Conservation (phyloP, 2,329 filamentous ascomycete genomes). For the Cladosporium sp. region DNA sequence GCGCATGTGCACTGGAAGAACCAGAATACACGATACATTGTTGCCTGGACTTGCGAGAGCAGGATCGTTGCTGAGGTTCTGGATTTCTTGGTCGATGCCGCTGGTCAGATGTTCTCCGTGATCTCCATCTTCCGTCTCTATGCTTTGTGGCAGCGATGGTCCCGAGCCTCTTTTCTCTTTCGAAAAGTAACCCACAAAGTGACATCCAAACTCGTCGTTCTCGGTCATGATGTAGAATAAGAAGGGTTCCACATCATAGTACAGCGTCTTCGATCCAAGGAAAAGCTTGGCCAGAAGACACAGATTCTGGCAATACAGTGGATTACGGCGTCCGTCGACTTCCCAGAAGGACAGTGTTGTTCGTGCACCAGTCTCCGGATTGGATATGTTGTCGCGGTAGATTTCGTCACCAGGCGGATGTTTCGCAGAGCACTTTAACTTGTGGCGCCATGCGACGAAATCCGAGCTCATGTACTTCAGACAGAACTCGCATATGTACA, state of each 20-base stretch:
- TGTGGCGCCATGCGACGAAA: slow-evolving; percentile 96
- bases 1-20: slow-evolving; percentile 90
- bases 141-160: slow-evolving; percentile 65
- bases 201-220: slow-evolving; percentile 84
- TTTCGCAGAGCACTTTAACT: slow-evolving; percentile 89
- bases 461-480: slow-evolving; percentile 99
- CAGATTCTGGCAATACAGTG: slow-evolving; percentile 97
- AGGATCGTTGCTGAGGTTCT: slow-evolving; percentile 20
- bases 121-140: slow-evolving; percentile 25
- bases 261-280: slow-evolving; percentile 95
- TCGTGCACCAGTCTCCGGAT: slow-evolving; percentile 30
- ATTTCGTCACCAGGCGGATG: slow-evolving; percentile 97
- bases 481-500: slow-evolving; percentile 99
- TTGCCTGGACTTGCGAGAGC: slow-evolving; percentile 50
- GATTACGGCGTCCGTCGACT: slow-evolving; percentile 93
- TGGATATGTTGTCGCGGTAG: slow-evolving; percentile 79
- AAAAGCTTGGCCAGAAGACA: slow-evolving; percentile 95
- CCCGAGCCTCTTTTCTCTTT: slow-evolving; percentile 75
- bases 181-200: slow-evolving; percentile 98
- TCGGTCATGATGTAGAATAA: slow-evolving; percentile 97
- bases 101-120: slow-evolving; percentile 16
- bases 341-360: slow-evolving; percentile 75
- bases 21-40: slow-evolving; percentile 96
- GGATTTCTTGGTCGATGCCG: slow-evolving; percentile 21
- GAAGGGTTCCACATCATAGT: slow-evolving; percentile 97